Evolutionary conservation across 2,329 filamentous ascomycete species (phyloP), one percentile per base, ranked within the genome.

Genomic region (Arachnopeziza araneosa): DNA sequence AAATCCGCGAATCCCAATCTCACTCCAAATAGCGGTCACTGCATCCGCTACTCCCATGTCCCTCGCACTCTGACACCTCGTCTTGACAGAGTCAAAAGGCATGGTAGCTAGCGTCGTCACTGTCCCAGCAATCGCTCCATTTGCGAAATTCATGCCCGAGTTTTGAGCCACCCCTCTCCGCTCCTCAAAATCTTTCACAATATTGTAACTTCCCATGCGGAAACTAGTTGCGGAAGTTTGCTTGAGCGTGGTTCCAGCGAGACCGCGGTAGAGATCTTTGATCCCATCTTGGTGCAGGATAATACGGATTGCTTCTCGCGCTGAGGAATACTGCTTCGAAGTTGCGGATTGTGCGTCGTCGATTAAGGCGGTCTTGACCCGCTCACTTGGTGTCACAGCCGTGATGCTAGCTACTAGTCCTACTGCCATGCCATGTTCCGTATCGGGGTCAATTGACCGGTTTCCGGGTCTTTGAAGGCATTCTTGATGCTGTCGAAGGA

Each of bases 351-450:
- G 49, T 9, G 64, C 62, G 59, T 70, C 64, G 36, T 68, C 72
- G 57, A 75, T 71, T 67, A 88, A 69, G 0, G 85, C 85, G 1
- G 86, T 89, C 70, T 89, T 89, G 68, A 89, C 83, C 19, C 86
- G 78, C 67, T 89, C 86, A 0, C 84, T 87, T 0, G 86, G 86
- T 1, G 86, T 89, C 0, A 89, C 86, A 1, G 84, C 85, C n/a
- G 82, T 78, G 0, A 86, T 76, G 58, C 80, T 84, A 21, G 86
- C 85, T 0, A 86, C 78, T 0, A 84, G 78, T 0, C 86, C 86
- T 0, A 84, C 82, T 1, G 78, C 74, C 83, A 88, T 87, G 9
- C 86, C 86, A 89, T 77, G 49, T 83, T 86, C 1, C 81, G 74
- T 0, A 76, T 67, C 0, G 84, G 79, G 0, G 82, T 82, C 8